These are phyloP conservation scores for Annulohypoxylon stygium DNA, from an alignment of 495 filamentous ascomycete species.

Conservation along the genomic window DNA sequence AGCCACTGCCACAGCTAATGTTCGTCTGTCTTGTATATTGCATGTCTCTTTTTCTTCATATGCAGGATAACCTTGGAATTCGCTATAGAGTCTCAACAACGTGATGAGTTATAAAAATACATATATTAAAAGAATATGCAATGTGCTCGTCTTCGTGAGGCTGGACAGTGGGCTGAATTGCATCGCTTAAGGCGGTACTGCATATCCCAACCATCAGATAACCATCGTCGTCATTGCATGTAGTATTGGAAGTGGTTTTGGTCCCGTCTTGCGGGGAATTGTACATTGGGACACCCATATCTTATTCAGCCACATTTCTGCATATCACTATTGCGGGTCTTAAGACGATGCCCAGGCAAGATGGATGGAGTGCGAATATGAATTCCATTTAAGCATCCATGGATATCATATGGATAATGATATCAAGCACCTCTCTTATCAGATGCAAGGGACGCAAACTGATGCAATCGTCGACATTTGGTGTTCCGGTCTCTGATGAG, in stretches of 20 bases:
- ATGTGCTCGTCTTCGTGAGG: conserved; percentile 9
- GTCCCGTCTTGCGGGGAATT: conserved; percentile 33
- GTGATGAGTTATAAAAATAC: background rate
- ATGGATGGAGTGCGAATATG: conserved; percentile 7
- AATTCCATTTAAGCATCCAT: conserved; percentile 18
- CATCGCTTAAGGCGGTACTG: conserved; percentile 38
- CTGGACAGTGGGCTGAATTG: conserved; percentile 21
- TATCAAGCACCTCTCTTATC: conserved; percentile 11
- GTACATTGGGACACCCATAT: conserved; percentile 10
- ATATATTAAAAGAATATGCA: background rate
- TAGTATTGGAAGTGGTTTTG: conserved; percentile 28
- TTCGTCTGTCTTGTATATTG: background rate
- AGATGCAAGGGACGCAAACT: conserved; percentile 32
- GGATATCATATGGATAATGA: background rate
- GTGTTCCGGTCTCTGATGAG: conserved; percentile 24
- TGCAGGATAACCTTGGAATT: background rate
- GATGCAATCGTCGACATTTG: conserved; percentile 16
- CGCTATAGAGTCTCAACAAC: background rate
- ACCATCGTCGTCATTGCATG: conserved; percentile 18
- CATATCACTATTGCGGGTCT: conserved; percentile 37
- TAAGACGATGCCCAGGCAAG: conserved; percentile 7
- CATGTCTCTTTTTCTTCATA: too few relatives aligned
- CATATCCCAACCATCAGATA: background rate
- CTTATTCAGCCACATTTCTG: conserved; percentile 26
- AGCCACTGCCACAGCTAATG: conserved; percentile 21